These are phyloP conservation scores for Pholiota microspora DNA, from an alignment of 768 basidiomycete species.

Conservation along the genomic window DNA sequence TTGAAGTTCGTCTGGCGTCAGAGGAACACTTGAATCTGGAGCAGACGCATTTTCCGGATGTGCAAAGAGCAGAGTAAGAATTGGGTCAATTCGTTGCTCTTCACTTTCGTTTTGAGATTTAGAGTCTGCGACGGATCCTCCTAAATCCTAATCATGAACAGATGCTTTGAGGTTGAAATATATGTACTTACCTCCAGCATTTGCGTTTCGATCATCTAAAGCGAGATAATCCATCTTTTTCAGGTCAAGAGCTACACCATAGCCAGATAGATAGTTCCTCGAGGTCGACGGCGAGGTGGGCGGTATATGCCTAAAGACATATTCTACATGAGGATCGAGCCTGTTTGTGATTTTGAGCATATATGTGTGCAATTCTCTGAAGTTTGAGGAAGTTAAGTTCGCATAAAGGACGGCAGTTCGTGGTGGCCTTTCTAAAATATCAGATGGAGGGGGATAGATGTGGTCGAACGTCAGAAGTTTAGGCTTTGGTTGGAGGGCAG, in stretches of 20 bases:
- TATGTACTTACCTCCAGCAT: constrained; percentile 16
- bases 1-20: constrained; percentile 51
- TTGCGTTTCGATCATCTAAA: constrained; percentile 75
- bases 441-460: constrained; percentile 50
- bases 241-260: constrained; percentile 87
- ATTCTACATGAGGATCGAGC: constrained; percentile 54
- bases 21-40: constrained; percentile 39
- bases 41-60: constrained; percentile 38
- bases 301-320: constrained; percentile 72
- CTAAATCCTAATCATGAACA: not conserved
- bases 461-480: constrained; percentile 78
- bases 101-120: constrained; percentile 25
- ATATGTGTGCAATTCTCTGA: constrained; percentile 67
- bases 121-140: constrained; percentile 1
- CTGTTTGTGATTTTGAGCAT: constrained; percentile 50
- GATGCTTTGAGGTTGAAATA: not conserved
- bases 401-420: constrained; percentile 81
- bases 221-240: constrained; percentile 98
- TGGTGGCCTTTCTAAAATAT: constrained; percentile 43
- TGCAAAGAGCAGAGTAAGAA: constrained; percentile 36
- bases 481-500: constrained; percentile 41
- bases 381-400: constrained; percentile 60
- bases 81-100: constrained; percentile 27
- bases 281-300: constrained; percentile 25
- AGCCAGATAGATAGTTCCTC: constrained; percentile 70